Evolutionary conservation across 1,284 basidiomycete genomes (phyloP), one percentile per base, ranked within the genome.

Genomic region (Tetrapyrgos nigripes): DNA sequence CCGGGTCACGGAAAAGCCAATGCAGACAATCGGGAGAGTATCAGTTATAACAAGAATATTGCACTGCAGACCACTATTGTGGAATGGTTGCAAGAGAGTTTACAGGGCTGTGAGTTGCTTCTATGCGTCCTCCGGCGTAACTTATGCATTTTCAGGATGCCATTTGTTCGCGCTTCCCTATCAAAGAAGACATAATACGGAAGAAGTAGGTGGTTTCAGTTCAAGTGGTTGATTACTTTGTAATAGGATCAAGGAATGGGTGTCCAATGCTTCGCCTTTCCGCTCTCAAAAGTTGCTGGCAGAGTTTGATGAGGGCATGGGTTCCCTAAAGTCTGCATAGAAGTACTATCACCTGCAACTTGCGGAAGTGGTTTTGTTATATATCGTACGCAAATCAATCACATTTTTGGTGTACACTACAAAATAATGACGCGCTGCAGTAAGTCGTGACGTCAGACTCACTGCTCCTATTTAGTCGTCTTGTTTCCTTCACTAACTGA

Each of bases 31-130:
- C 51, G 49, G 19, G 63, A 62, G 3, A 83, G 81, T 60, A 76
- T 79, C n/a, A 53, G 49, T 2, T 83, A 84, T 64, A 84, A 85
- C 65, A 69, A 70, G 40, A 70, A 80, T 52, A 76, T 79, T 19
- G 62, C 70, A 1, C 54, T 71, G 40, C 71, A 84, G 53, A 83
- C 79, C 3, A 71, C 76, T 9, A 82, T 84, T 50, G 73, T 82
- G 3, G 80, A 83, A 17, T 85, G 83, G 82, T 62, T 84, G 50
- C 69, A 75, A 50, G 78, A 81, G 52, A 70, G 76, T 53, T 70
- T 81, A 58, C 68, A 68, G 47, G 82, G 72, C 66, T 54, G 82
- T 83, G 60, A 55, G 76, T 69, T 45, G 37, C n/a, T 50, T 53
- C 50, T 50, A 43, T 23, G 33, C 54, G 27, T 46, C 46, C 21